Conservation (phyloP, 2,329 filamentous ascomycete genomes). For the Cyphellophora europaea region DNA sequence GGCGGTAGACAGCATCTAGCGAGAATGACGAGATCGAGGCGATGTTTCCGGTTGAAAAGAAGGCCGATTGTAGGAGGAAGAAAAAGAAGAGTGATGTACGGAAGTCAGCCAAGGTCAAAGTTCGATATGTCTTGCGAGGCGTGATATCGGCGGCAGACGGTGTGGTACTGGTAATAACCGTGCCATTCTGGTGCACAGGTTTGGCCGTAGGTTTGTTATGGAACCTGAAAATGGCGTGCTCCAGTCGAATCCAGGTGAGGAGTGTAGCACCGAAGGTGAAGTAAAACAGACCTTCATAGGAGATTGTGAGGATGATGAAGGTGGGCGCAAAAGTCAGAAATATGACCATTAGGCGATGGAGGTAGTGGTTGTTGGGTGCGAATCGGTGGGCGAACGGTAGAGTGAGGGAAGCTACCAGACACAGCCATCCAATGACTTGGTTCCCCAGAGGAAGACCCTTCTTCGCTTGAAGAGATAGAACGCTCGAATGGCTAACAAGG, state of each 20-base stretch:
- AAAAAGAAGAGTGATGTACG: slow-evolving; percentile 92
- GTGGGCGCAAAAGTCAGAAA: slow-evolving; percentile 89
- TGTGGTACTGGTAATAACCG: slow-evolving; percentile 16
- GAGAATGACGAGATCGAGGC: slow-evolving; percentile 91
- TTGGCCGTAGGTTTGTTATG: slow-evolving; percentile 20
- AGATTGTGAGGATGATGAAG: slow-evolving; percentile 94
- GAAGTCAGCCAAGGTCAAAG: slow-evolving; percentile 70
- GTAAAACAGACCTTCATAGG: slow-evolving; percentile 95
- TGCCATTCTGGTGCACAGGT: slow-evolving; percentile 17
- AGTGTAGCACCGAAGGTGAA: slow-evolving; percentile 76
- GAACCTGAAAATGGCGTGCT: slow-evolving; percentile 61
- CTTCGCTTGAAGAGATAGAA: slow-evolving; percentile 75
- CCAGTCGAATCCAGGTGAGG: slow-evolving; percentile 83
- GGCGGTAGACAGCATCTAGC: slow-evolving; percentile 75
- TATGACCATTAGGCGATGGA: slow-evolving; percentile 78
- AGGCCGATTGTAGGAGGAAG: slow-evolving; percentile 85
- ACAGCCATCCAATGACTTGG: slow-evolving; percentile 74
- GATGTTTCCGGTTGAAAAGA: slow-evolving; percentile 95
- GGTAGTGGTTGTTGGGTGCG: slow-evolving; percentile 74
- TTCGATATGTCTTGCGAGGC: slow-evolving; percentile 40
- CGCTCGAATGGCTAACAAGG: slow-evolving; percentile 77
- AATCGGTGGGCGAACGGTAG: slow-evolving; percentile 75
- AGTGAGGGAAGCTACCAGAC: slow-evolving; percentile 67
- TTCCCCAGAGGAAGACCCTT: slow-evolving; percentile 78
- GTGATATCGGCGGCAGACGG: slow-evolving; percentile 23